Conservation (phyloP, 306 rosid species). For the Dalbergia cultrata region DNA sequence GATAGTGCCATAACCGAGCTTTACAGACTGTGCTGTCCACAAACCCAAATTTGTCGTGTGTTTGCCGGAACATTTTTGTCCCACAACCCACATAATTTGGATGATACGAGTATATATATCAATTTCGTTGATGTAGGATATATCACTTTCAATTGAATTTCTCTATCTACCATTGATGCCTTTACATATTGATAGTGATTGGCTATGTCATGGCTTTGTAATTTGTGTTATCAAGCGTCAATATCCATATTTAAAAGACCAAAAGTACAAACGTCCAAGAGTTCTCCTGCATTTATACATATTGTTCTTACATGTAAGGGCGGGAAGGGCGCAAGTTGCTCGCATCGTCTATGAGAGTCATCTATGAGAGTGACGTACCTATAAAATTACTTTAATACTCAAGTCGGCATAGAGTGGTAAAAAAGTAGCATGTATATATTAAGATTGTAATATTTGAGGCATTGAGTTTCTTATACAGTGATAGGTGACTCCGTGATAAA, state of each 20-base stretch:
- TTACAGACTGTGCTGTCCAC: conserved; percentile 32
- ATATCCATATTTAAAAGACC: not conserved
- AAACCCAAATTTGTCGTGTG: conserved; percentile 32
- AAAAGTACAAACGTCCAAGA: not conserved
- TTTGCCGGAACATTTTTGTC: conserved; percentile 42
- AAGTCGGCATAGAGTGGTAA: too few relatives aligned
- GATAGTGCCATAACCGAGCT: conserved; percentile 34
- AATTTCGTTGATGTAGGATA: conserved; percentile 22
- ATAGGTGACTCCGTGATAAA: too few relatives aligned
- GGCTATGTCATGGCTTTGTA: conserved; percentile 4
- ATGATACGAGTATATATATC: conserved; percentile 32
- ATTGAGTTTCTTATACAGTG: too few relatives aligned
- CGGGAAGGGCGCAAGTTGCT: too few relatives aligned
- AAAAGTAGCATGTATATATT: too few relatives aligned
- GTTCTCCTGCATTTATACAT: not conserved
- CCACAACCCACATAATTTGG: conserved; percentile 35
- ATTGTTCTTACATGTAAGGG: too few relatives aligned
- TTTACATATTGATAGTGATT: conserved; percentile 27
- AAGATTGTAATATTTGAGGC: too few relatives aligned
- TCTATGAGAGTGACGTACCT: too few relatives aligned
- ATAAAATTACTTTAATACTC: too few relatives aligned
- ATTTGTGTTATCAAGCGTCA: conserved; percentile 36
- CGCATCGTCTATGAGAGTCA: too few relatives aligned
- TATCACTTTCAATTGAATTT: conserved; percentile 47
- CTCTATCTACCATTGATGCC: conserved; percentile 21